Evolutionary conservation across 306 rosid species (phyloP).

Genomic region (Coriaria nepalensis): DNA sequence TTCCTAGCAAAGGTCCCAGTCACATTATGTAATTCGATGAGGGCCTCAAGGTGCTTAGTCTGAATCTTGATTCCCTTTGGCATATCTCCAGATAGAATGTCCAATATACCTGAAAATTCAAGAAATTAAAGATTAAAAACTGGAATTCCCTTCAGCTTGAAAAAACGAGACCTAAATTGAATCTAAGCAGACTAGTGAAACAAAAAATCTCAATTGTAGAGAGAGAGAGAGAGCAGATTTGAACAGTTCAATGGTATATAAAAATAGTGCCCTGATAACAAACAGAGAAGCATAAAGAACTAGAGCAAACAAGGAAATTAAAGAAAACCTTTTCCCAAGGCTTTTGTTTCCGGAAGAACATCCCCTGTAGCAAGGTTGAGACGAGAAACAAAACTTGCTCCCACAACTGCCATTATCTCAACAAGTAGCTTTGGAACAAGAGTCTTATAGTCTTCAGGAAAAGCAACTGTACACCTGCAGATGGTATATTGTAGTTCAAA

Average conservation of each 20-base stretch:
- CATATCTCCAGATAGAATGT: conserved; percentile 86
- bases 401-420: conserved; percentile 73
- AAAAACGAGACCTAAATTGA: not conserved
- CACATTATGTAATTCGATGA: conserved; percentile 83
- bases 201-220: no score
- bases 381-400: conserved; percentile 75
- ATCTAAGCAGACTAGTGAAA: not conserved
- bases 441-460: conserved; percentile 73
- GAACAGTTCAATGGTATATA: no score
- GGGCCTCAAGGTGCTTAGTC: conserved; percentile 77
- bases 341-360: conserved; percentile 90
- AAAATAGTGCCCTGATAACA: not conserved
- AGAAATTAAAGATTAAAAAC: conserved; percentile 1
- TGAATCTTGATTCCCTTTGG: conserved; percentile 92
- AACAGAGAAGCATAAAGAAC: not conserved
- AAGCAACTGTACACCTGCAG: conserved; percentile 82
- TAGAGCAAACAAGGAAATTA: not conserved
- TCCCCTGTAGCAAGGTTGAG: conserved; percentile 72
- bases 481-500: conserved; percentile 12
- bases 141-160: not conserved
- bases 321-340: conserved; percentile 67
- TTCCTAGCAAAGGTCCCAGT: conserved; percentile 93
- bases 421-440: conserved; percentile 76
- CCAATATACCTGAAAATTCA: conserved; percentile 52
- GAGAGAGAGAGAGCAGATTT: no score